Conservation (phyloP, 2,329 filamentous ascomycete genomes). For the Mycosphaerella arachidis region DNA sequence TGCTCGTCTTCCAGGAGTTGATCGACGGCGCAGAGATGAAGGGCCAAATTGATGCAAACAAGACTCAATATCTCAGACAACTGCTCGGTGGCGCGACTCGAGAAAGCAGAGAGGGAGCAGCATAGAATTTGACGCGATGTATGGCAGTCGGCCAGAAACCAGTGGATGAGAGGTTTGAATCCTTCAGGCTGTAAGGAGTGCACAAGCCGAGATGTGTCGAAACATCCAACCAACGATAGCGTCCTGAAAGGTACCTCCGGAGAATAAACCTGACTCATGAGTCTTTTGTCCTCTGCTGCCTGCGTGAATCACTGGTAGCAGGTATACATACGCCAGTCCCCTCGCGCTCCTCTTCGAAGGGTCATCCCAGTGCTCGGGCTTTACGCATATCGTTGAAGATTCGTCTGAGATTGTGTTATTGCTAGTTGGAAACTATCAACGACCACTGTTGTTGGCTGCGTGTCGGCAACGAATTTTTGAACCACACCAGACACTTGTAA, state of each 20-base stretch:
- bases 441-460: background rate
- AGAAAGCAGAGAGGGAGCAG: slow-evolving; percentile 19
- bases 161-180: slow-evolving; percentile 6
- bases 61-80: slow-evolving; percentile 12
- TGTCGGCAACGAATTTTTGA: background rate
- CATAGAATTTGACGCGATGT: slow-evolving; percentile 22
- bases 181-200: slow-evolving; percentile 8
- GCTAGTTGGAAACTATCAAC: too few species aligned
- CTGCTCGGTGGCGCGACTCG: slow-evolving; percentile 18
- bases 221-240: too few species aligned
- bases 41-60: slow-evolving; percentile 13
- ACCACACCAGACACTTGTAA: background rate
- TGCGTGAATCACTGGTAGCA: too few species aligned
- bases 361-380: too few species aligned
- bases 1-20: slow-evolving; percentile 21
- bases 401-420: too few species aligned
- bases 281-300: too few species aligned
- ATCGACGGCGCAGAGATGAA: slow-evolving; percentile 21
- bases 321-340: too few species aligned
- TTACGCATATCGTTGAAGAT: too few species aligned
- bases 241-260: too few species aligned
- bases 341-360: too few species aligned
- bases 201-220: too few species aligned
- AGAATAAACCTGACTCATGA: too few species aligned
- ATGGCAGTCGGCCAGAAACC: slow-evolving; percentile 20